Evolutionary conservation across 176 grass and related monocot genomes (phyloP), one percentile per base, ranked within the genome.

Genomic region (Juncus inflexus): DNA sequence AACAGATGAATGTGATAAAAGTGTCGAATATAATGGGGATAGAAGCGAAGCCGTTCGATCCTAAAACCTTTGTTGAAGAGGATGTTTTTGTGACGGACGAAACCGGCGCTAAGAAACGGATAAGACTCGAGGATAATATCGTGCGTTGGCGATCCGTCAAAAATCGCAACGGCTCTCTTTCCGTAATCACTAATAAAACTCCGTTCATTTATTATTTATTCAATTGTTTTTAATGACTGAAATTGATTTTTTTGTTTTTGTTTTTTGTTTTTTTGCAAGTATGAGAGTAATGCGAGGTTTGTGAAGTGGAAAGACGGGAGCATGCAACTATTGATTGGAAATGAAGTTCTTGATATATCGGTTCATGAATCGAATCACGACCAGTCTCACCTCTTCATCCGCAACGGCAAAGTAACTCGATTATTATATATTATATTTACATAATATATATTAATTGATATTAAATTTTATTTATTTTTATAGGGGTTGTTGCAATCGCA

Each of bases 21-120:
- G 92, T 97, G 13, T 91, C 92, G 58, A 97, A 97, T 64, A 97
- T 97, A 62, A 91, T 97, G 92, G 88, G 88, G 56, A 89, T 97
- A 43, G 87, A 97, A 55, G 75, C 85, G 42, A 97, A 86, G 67
- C 80, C 87, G 37, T 97, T 97, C 70, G 82, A 97, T 76, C 85
- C 82, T 6, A 97, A 97, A 75, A 91, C 92, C 40, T 91, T 86
- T 43, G 92, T 86, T 15, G 92, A 96, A 73, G 92, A 91, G 68
- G 87, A 96, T 81, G 87, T 67, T 67, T 89, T 86, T 38, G 70
- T 96, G 50, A 89, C 84, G 53, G 92, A 97, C 86, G 87, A 91
- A 86, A 86, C 79, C 55, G 92, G 92, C 53, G 79, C 54, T 15
- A 83, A 91, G 71, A 97, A 97, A 86, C 84, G 76, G 50, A 91